These are phyloP conservation scores for Hirsutella thompsonii DNA, from an alignment of 2,329 filamentous ascomycete genomes.

Conservation along the genomic window DNA sequence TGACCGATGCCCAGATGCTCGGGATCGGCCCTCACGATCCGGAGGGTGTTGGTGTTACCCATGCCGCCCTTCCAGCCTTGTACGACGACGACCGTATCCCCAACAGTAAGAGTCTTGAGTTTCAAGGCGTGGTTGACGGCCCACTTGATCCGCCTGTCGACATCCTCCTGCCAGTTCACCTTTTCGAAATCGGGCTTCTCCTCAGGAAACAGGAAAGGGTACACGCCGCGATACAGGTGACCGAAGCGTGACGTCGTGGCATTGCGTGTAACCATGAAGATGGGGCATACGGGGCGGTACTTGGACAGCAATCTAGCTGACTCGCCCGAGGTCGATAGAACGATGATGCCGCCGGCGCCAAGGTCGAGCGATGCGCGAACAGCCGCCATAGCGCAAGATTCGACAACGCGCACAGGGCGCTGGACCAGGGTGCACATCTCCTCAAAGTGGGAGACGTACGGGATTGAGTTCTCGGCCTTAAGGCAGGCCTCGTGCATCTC, in stretches of 20 bases:
- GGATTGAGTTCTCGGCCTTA: conserved; percentile 92
- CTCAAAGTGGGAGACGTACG: conserved; percentile 93
- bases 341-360: conserved; percentile 90
- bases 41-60: conserved; percentile 78
- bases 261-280: conserved; percentile 97
- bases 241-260: conserved; percentile 73
- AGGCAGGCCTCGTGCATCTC: conserved; percentile 99
- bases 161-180: conserved; percentile 97
- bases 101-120: conserved; percentile 61
- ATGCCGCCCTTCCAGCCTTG: conserved; percentile 88
- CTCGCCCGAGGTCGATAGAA: conserved; percentile 88
- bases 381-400: conserved; percentile 94
- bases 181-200: conserved; percentile 87
- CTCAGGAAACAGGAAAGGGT: conserved; percentile 91
- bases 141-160: conserved; percentile 96
- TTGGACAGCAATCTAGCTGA: conserved; percentile 94
- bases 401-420: conserved; percentile 74
- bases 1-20: conserved; percentile 44
- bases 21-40: conserved; percentile 48
- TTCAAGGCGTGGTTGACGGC: conserved; percentile 77
- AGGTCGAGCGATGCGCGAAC: conserved; percentile 92
- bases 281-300: conserved; percentile 96
- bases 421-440: conserved; percentile 77
- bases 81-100: conserved; percentile 68
- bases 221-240: conserved; percentile 94